A percentile compares a stretch with the other conserved stretches of the same genome.
Conservation (phyloP, 345 rosid genomes). For the Triadica sebifera region DNA sequence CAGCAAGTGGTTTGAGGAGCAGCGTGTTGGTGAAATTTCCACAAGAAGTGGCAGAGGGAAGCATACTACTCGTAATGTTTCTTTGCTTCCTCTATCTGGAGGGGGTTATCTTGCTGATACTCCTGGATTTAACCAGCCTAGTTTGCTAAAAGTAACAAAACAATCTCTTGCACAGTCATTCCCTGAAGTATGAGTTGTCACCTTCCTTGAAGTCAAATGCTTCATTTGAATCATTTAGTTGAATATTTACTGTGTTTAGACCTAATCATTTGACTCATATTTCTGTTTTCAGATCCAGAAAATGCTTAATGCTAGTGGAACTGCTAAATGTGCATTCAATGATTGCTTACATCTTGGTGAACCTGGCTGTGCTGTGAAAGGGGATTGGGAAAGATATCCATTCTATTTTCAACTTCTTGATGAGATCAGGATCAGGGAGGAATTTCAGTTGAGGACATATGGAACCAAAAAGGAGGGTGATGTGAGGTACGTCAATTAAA, state of each 20-base stretch:
- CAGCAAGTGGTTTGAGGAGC: constrained; percentile 79
- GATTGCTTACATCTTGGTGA: constrained; percentile 86
- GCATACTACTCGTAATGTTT: constrained; percentile 86
- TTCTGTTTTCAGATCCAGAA: constrained; percentile 44
- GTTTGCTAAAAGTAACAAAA: constrained; percentile 83
- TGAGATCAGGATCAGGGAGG: constrained; percentile 84
- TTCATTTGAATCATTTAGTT: constrained; percentile 9
- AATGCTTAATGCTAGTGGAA: constrained; percentile 40
- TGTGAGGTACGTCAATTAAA: constrained; percentile 54
- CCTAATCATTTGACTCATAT: not conserved
- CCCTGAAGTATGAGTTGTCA: constrained; percentile 66
- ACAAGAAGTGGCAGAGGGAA: constrained; percentile 81
- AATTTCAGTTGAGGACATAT: constrained; percentile 77
- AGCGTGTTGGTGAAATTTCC: constrained; percentile 83
- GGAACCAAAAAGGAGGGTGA: constrained; percentile 88
- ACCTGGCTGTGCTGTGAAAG: constrained; percentile 75
- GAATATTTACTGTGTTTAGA: not conserved
- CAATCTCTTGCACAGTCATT: constrained; percentile 76
- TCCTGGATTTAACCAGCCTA: constrained; percentile 94
- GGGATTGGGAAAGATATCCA: constrained; percentile 84
- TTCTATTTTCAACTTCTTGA: constrained; percentile 79
- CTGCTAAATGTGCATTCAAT: constrained; percentile 65
- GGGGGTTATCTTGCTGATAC: constrained; percentile 95
- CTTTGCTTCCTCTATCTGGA: constrained; percentile 66
- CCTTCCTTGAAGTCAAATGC: constrained; percentile 2